These are phyloP conservation scores for Rheum nobile DNA, from an alignment of 148 eudicot genomes.

Conservation along the genomic window DNA sequence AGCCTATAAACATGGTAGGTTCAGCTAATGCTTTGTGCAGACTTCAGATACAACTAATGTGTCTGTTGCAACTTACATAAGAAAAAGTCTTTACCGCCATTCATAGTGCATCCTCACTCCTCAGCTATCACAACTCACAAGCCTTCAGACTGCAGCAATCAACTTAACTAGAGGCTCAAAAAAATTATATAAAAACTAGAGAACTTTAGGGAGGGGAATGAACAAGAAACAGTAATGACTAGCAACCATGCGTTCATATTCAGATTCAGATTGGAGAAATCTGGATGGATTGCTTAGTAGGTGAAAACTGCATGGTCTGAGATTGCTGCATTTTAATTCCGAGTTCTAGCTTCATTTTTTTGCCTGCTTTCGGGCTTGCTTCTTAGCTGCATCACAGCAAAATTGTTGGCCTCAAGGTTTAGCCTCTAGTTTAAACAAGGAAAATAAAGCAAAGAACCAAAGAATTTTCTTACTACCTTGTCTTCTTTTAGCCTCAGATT, in stretches of 20 bases:
- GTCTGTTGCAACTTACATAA: too few species aligned
- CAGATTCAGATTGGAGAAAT: background rate
- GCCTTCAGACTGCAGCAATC: background rate
- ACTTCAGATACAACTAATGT: too few species aligned
- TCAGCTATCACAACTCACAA: background rate
- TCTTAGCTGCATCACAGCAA: constrained; percentile 30
- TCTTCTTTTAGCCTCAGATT: constrained; percentile 72
- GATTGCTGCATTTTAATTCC: background rate
- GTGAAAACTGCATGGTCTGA: background rate
- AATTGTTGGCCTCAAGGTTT: background rate
- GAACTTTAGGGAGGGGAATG: background rate
- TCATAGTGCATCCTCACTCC: background rate
- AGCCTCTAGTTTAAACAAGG: background rate
- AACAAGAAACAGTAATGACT: background rate
- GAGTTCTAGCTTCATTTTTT: constrained; percentile 11
- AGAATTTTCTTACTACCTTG: constrained; percentile 20
- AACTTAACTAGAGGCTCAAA: background rate
- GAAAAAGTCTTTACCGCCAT: background rate
- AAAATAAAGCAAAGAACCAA: background rate
- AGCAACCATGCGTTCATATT: background rate
- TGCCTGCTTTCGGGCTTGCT: constrained; percentile 40
- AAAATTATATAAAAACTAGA: background rate
- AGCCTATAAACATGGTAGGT: too few species aligned
- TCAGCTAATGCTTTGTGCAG: too few species aligned
- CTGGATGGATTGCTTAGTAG: background rate